Conservation (phyloP, 148 eudicot genomes). For the Mesembryanthemum crystallinum region DNA sequence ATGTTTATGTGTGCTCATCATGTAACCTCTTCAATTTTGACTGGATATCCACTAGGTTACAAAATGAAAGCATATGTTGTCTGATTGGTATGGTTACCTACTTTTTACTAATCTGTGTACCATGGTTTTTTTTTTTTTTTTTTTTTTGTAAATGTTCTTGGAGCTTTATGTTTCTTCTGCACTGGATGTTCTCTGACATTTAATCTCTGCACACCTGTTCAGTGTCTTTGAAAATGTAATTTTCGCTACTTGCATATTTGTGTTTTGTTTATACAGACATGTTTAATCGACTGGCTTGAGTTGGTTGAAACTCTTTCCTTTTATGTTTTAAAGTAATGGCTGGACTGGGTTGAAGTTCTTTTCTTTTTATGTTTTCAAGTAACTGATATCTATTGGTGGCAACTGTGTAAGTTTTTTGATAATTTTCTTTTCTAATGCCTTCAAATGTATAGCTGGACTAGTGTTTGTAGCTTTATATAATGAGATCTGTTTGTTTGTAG, state of each 20-base stretch:
- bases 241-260: neutral
- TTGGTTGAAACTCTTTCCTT: neutral
- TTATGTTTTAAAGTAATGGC: neutral
- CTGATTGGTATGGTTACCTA: neutral
- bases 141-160: neutral
- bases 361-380: neutral
- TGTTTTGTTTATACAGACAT: neutral
- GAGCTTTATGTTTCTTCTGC: neutral
- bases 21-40: too few relatives aligned
- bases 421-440: too few relatives aligned
- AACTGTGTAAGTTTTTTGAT: too few relatives aligned
- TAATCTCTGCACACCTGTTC: too few relatives aligned
- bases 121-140: too few relatives aligned
- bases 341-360: neutral
- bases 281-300: neutral
- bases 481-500: conserved; percentile 6
- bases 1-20: neutral
- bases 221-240: neutral
- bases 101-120: too few relatives aligned
- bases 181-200: neutral
- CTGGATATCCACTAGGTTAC: too few relatives aligned
- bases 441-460: neutral
- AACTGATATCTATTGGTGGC: too few relatives aligned
- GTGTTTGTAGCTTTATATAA: neutral
- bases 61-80: too few relatives aligned